A percentile compares a stretch with the other conserved stretches of the same genome.
Evolutionary conservation across 2,329 filamentous ascomycete species (phyloP).

Genomic region (Lizonia empirigonia): DNA sequence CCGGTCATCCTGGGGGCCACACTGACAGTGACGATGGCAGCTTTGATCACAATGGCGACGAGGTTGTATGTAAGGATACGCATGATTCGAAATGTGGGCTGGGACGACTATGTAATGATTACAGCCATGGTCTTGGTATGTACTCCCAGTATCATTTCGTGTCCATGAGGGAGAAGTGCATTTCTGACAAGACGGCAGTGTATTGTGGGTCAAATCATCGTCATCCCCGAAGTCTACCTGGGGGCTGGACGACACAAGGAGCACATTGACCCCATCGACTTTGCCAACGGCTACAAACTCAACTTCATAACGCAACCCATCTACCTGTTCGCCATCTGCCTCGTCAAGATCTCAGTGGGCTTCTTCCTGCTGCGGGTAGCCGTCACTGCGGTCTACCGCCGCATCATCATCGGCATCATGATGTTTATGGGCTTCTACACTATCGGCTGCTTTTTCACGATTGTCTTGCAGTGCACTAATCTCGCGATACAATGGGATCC

Average conservation of each 20-base stretch:
- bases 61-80: slow-evolving; percentile 56
- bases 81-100: slow-evolving; percentile 57
- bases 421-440: slow-evolving; percentile 54
- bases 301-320: slow-evolving; percentile 57
- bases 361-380: slow-evolving; percentile 57
- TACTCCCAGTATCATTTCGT: neutral
- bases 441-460: slow-evolving; percentile 53
- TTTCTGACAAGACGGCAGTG: slow-evolving; percentile 31
- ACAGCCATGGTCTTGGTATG: slow-evolving; percentile 47
- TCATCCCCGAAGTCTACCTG: slow-evolving; percentile 50
- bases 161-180: neutral
- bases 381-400: slow-evolving; percentile 48
- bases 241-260: slow-evolving; percentile 56
- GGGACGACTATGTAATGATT: slow-evolving; percentile 57
- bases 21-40: slow-evolving; percentile 49
- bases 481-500: slow-evolving; percentile 55
- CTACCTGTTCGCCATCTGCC: slow-evolving; percentile 53
- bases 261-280: slow-evolving; percentile 48
- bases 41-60: slow-evolving; percentile 49
- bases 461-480: slow-evolving; percentile 57
- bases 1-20: slow-evolving; percentile 51
- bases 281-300: slow-evolving; percentile 51
- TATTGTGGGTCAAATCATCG: slow-evolving; percentile 48
- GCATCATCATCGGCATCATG: slow-evolving; percentile 53
- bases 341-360: slow-evolving; percentile 58